Evolutionary conservation across 331 rosid species (phyloP), one percentile per base, ranked within the genome.

Genomic region (Spiraea crenata): DNA sequence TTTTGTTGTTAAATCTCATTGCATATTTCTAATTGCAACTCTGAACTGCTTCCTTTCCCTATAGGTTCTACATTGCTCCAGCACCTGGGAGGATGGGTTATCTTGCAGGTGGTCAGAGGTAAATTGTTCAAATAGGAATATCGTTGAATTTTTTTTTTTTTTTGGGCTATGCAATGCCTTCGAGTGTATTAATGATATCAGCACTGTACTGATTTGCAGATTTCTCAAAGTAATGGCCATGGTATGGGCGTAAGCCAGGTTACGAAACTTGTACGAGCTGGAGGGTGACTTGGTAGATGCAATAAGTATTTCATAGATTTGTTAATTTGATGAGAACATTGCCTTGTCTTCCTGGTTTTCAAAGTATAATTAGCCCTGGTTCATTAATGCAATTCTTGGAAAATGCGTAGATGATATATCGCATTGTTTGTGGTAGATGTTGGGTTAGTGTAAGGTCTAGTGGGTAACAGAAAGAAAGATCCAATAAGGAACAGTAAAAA

Each of bases 181-280:
- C 31, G 31, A 25, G 31, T 25, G 55, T 50, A 37, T 38, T 14
- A 56, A 42, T 58, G 41, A 19, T 38, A 12, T 7, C 1, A 31
- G 38, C 46, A 31, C 13, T 37, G 69, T 40, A 42, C 34, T 74
- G 39, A 74, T 73, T 76, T 82, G 55, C 80, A 89, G 96, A 77
- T 93, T 93, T 84, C 88, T 93, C 69, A 93, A 93, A 80, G 62
- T 89, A 77, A 84, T 90, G 99, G 97, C 96, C 60, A 89, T 88
- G 91, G 95, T 90, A 54, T 93, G 97, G 96, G 96, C 97, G 96
- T 97, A 61, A 93, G 98, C 89, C 97, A 85, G 85, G 87, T 93
- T 61, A 93, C 97, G 2, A 90, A 93, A 80, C 93, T 93, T 69
- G 20, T 80, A 69, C 85, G 98, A 85, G 96, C 87, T 13, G 95